Percentiles rank a stretch among this genome's conserved stretches.
Evolutionary conservation across 1,284 basidiomycete genomes (phyloP).

Genomic region (Macrocystidia cucumis): DNA sequence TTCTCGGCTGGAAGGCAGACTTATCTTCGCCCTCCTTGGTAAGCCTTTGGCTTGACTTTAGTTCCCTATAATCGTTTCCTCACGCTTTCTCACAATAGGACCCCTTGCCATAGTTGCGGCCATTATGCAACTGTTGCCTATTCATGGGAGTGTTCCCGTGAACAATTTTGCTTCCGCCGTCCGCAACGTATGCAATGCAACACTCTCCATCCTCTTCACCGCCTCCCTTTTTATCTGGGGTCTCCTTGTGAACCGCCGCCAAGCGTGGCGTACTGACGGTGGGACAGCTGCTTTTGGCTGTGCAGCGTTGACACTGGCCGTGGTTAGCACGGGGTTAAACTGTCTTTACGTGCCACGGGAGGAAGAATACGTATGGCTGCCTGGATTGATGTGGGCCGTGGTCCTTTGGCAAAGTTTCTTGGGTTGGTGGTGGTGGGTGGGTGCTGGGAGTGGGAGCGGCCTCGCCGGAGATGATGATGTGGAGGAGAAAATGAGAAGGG

Average conservation of each 20-base stretch:
- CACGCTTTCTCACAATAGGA: conserved; percentile 30
- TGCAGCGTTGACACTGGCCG: conserved; percentile 71
- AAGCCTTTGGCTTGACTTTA: conserved; percentile 9
- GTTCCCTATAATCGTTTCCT: neutral
- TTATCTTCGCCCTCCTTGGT: conserved; percentile 87
- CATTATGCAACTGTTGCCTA: conserved; percentile 78
- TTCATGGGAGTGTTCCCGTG: conserved; percentile 39
- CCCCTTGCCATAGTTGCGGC: conserved; percentile 86
- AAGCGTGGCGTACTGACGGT: conserved; percentile 94
- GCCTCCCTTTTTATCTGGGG: conserved; percentile 91
- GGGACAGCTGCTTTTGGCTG: conserved; percentile 93
- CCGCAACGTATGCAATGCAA: conserved; percentile 93
- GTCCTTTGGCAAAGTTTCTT: conserved; percentile 90
- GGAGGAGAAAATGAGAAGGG: conserved; percentile 44
- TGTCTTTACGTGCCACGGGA: conserved; percentile 79
- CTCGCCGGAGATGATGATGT: conserved; percentile 31
- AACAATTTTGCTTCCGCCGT: conserved; percentile 68
- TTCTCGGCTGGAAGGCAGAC: conserved; percentile 81
- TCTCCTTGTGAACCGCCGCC: conserved; percentile 78
- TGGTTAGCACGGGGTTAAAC: conserved; percentile 77
- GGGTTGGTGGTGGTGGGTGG: conserved; percentile 98
- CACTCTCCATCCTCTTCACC: conserved; percentile 91
- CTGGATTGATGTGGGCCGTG: conserved; percentile 78
- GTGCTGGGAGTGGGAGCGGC: conserved; percentile 65
- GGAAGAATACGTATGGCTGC: conserved; percentile 83